These are phyloP conservation scores for Acmispon strigosus DNA, from an alignment of 306 rosid species.

Conservation along the genomic window DNA sequence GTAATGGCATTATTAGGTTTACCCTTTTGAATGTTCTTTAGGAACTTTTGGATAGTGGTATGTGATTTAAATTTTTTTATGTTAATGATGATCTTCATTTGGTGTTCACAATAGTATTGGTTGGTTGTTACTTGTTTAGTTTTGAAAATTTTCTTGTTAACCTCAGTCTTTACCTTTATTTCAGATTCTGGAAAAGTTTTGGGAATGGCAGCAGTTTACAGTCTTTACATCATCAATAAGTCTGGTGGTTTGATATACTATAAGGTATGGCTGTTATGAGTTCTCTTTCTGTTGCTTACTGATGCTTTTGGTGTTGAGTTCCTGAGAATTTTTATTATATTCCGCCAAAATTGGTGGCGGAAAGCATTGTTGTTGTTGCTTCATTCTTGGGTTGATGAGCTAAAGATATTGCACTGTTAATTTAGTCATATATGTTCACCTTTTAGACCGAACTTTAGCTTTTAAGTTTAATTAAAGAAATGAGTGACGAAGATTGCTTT, in stretches of 20 bases:
- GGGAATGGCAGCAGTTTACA: constrained; percentile 82
- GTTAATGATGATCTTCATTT: neutral
- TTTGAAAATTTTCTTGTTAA: neutral
- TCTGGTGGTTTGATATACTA: constrained; percentile 91
- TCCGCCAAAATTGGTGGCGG: neutral
- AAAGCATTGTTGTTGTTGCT: neutral
- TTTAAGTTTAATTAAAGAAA: too few species aligned
- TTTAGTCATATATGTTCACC: neutral
- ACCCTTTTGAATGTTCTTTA: neutral
- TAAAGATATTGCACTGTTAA: neutral
- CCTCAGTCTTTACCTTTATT: neutral
- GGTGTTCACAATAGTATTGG: neutral
- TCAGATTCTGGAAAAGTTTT: constrained; percentile 20
- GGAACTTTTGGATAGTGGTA: neutral
- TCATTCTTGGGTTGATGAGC: neutral
- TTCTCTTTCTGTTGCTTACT: constrained; percentile 2
- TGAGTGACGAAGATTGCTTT: neutral
- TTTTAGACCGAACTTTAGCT: neutral
- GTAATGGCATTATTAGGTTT: neutral
- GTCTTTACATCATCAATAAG: constrained; percentile 89
- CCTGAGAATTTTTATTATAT: neutral
- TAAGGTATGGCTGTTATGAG: constrained; percentile 54
- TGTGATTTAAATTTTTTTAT: neutral
- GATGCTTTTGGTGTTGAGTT: neutral
- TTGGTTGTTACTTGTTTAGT: neutral